A percentile compares a stretch with the other conserved stretches of the same genome.
phyloP scores from a whole-genome alignment of 441 rosid genomes.

The Syzygium syzygioides region DNA sequence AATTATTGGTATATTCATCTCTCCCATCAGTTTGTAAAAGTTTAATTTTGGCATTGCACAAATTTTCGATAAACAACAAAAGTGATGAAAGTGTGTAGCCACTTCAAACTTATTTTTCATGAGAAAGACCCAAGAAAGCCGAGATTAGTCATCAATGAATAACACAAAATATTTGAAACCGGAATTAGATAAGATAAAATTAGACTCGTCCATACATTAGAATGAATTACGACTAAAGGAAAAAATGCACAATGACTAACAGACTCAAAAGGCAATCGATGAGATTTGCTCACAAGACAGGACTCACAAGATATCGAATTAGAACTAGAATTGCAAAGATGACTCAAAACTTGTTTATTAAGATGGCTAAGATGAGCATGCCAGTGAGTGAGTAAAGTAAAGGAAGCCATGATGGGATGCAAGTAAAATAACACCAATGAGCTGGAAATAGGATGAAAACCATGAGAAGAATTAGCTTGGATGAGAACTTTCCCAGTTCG shows the following conservation, averaged over 20 bases:
- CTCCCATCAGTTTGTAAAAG: neutral
- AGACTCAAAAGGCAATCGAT: neutral
- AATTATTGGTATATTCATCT: neutral
- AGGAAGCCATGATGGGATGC: neutral
- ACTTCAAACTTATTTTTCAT: neutral
- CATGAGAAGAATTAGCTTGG: neutral
- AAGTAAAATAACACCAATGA: neutral
- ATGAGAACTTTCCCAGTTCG: neutral
- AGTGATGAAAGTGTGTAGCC: neutral
- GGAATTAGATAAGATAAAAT: neutral
- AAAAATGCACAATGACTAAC: neutral
- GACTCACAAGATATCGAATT: neutral
- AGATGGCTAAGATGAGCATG: neutral
- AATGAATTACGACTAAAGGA: neutral
- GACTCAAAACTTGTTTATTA: neutral
- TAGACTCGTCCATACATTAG: neutral
- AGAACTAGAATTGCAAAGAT: neutral
- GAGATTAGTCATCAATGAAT: neutral
- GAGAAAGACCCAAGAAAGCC: neutral
- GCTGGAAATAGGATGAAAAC: neutral
- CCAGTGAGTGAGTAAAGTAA: neutral
- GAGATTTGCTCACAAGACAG: neutral
- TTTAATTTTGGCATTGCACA: neutral
- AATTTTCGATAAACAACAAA: neutral
- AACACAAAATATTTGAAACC: neutral